Evolutionary conservation across 768 basidiomycete genomes (phyloP).

Genomic region (Mycena kentingensis): DNA sequence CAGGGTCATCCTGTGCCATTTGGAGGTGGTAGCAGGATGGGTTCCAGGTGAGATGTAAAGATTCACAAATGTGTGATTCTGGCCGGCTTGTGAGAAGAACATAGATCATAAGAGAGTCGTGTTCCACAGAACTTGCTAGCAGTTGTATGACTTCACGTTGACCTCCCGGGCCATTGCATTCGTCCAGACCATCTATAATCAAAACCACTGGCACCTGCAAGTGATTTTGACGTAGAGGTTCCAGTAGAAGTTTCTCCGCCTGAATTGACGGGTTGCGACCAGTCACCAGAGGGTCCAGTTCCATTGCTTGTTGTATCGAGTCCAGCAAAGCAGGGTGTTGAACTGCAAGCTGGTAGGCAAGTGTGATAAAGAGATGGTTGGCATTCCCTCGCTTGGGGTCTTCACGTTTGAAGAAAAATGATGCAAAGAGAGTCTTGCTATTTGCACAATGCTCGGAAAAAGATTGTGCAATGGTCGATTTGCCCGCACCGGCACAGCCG

Average conservation of each 20-base stretch:
- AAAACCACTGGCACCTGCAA: neutral
- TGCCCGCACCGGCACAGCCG: constrained; percentile 27
- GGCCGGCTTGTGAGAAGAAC: constrained; percentile 1
- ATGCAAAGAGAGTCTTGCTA: constrained; percentile 25
- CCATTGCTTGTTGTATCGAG: constrained; percentile 12
- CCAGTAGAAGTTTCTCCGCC: constrained; percentile 17
- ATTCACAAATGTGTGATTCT: constrained; percentile 8
- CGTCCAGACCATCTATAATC: constrained; percentile 4
- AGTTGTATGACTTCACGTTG: constrained; percentile 1
- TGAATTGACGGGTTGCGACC: constrained; percentile 16
- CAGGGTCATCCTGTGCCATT: neutral
- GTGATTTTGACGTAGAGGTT: constrained; percentile 8
- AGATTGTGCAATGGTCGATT: constrained; percentile 25
- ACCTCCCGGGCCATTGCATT: neutral
- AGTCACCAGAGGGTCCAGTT: constrained; percentile 18
- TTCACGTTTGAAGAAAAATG: constrained; percentile 37
- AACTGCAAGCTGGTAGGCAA: constrained; percentile 29
- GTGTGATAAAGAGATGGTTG: constrained; percentile 29
- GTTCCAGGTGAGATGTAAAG: neutral
- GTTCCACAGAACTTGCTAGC: neutral
- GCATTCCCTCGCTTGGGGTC: constrained; percentile 26
- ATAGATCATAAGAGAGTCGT: neutral
- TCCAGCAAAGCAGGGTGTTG: constrained; percentile 2
- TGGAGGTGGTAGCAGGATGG: neutral
- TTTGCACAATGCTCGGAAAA: constrained; percentile 18